A percentile compares a stretch with the other conserved stretches of the same genome.
Evolutionary conservation across 2,329 filamentous ascomycete genomes (phyloP).

Genomic region (Colletotrichum eleusines): DNA sequence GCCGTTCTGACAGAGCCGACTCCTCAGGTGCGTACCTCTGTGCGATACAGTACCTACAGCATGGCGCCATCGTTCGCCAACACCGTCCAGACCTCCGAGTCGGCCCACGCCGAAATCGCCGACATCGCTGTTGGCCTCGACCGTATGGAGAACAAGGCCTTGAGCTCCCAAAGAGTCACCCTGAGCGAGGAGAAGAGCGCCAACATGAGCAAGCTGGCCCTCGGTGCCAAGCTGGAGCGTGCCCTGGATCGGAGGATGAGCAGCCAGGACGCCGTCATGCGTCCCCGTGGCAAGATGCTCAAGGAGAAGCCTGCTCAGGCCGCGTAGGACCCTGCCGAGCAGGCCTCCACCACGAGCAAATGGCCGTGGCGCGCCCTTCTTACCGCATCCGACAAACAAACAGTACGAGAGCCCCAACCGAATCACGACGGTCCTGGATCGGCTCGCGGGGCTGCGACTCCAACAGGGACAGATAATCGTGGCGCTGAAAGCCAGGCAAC

Average conservation of each 20-base stretch:
- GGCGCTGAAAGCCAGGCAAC: neutral
- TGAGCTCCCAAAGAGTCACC: slow-evolving; percentile 83
- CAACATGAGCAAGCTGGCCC: slow-evolving; percentile 85
- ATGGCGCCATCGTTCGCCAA: slow-evolving; percentile 71
- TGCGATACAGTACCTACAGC: slow-evolving; percentile 72
- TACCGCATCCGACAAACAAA: neutral
- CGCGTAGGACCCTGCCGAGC: slow-evolving; percentile 14
- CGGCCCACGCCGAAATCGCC: slow-evolving; percentile 68
- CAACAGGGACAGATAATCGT: neutral
- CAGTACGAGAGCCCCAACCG: slow-evolving; percentile 5
- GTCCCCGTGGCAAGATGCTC: slow-evolving; percentile 60
- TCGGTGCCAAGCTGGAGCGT: slow-evolving; percentile 91
- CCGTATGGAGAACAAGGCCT: slow-evolving; percentile 90
- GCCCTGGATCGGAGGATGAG: slow-evolving; percentile 89
- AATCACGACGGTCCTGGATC: neutral
- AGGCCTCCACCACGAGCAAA: slow-evolving; percentile 1
- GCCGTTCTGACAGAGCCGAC: slow-evolving; percentile 29
- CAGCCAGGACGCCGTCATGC: slow-evolving; percentile 89
- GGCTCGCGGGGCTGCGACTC: no score
- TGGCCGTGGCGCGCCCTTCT: slow-evolving; percentile 8
- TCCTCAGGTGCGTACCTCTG: slow-evolving; percentile 63
- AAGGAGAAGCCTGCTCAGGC: slow-evolving; percentile 50
- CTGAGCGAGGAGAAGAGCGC: slow-evolving; percentile 84
- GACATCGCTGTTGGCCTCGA: slow-evolving; percentile 84
- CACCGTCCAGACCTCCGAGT: slow-evolving; percentile 66